Evolutionary conservation across 306 rosid species (phyloP), one percentile per base, ranked within the genome.

Genomic region (Prinsepia uniflora): DNA sequence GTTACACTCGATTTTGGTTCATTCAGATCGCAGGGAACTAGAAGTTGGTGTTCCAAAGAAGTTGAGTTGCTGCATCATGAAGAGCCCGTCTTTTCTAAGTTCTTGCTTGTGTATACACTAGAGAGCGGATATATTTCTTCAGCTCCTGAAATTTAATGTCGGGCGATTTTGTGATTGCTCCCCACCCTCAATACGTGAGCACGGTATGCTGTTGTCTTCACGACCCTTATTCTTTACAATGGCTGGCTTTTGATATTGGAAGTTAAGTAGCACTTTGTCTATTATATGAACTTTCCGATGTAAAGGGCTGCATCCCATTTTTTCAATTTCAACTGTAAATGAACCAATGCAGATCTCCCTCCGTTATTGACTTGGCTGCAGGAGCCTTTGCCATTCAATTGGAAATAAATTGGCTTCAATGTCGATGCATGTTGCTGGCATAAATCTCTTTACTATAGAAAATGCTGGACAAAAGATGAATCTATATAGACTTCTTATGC

Each of bases 51-150:
- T 40, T 63, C 65, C 13, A 34, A 54, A 36, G 63, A 41, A 50
- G 74, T 30, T 22, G 20, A 60, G 54, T 58, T 49, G 17, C 72
- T 17, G 5, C 49, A 34, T 54, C 62, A 64, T 56, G 65, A 42
- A 12, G 58, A 17, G 70, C 44, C 34, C 7, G n/a, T 15, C 18
- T 18, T 12, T 36, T 47, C 48, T 4, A 48, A 9, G 15, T 48
- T 67, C 18, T 17, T 34, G 12, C 14, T 1, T 11, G 18, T 5
- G 14, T 52, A 48, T 10, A 2, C 62, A 34, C 18, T 11, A 68
- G 14, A 53, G 40, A 13, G n/a, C 64, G 14, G 6, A 42, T 55
- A 41, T 68, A 41, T 68, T 34, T 69, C 64, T 53, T 68, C 50
- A 40, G 14, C 52, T 19, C 65, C 15, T 34, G 49, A 49, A 56